Conservation (phyloP, 495 filamentous ascomycete species). For the Aspergillus steynii region DNA sequence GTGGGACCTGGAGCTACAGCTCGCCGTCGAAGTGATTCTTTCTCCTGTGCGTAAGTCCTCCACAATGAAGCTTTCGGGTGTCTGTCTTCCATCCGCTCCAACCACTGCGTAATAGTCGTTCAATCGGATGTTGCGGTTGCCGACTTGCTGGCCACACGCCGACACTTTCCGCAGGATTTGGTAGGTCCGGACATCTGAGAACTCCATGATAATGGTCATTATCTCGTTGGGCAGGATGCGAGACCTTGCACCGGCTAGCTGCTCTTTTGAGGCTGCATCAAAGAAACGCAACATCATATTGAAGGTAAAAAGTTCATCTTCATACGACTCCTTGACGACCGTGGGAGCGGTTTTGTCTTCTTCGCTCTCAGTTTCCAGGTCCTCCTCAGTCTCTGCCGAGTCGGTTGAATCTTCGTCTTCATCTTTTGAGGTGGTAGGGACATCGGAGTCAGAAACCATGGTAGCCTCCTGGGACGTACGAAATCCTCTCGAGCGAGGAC, state of each 20-base stretch:
- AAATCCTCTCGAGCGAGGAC: constrained; percentile 12
- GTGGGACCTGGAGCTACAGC: not conserved
- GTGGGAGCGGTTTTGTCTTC: not conserved
- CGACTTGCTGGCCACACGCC: constrained; percentile 11
- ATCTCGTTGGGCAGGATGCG: constrained; percentile 18
- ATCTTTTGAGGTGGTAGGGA: not conserved
- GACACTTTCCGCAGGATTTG: constrained; percentile 14
- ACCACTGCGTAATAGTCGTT: constrained; percentile 21
- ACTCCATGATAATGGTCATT: constrained; percentile 17
- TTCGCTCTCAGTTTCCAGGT: not conserved
- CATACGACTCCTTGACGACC: not conserved
- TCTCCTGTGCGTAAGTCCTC: constrained; percentile 10
- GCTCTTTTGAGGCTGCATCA: constrained; percentile 9
- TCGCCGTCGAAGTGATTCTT: not conserved
- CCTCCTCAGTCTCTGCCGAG: not conserved
- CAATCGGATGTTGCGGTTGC: constrained; percentile 11
- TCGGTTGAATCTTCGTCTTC: not conserved
- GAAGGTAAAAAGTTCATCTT: constrained; percentile 1
- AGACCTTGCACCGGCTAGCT: constrained; percentile 9
- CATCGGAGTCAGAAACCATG: not conserved
- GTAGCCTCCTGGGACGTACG: not conserved
- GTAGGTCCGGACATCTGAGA: constrained; percentile 17
- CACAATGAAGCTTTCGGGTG: constrained; percentile 6
- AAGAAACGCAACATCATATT: constrained; percentile 16
- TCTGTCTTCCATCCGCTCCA: not conserved